Evolutionary conservation across 352 stramenopile species (phyloP).

Genomic region (Pythium dissimile): DNA sequence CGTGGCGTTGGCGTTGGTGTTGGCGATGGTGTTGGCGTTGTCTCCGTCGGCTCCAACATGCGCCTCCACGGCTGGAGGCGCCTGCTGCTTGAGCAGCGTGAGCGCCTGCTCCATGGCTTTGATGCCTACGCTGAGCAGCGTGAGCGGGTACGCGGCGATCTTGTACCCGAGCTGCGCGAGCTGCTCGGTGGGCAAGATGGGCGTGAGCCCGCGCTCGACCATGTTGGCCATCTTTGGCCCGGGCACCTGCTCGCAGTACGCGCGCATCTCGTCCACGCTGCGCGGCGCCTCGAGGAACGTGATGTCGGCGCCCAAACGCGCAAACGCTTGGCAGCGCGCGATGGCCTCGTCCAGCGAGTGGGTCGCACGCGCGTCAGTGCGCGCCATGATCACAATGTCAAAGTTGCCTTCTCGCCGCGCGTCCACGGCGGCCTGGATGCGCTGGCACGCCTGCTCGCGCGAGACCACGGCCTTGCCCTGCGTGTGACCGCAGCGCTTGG

Average conservation of each 20-base stretch:
- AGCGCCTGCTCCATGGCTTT: constrained; percentile 91
- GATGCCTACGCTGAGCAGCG: constrained; percentile 91
- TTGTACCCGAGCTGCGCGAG: constrained; percentile 93
- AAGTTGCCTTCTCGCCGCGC: constrained; percentile 79
- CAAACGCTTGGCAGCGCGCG: constrained; percentile 89
- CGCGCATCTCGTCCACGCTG: constrained; percentile 89
- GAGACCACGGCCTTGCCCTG: constrained; percentile 87
- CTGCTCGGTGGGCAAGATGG: constrained; percentile 81
- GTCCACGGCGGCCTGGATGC: constrained; percentile 89
- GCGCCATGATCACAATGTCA: constrained; percentile 92
- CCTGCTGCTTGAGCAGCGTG: constrained; percentile 70
- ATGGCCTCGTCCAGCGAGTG: constrained; percentile 92
- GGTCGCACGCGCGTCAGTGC: constrained; percentile 90
- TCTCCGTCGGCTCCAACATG: too few relatives aligned
- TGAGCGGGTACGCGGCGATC: constrained; percentile 93
- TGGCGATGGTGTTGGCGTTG: too few relatives aligned
- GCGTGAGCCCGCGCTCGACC: constrained; percentile 93
- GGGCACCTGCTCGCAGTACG: constrained; percentile 87
- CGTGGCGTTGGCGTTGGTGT: constrained; percentile 30
- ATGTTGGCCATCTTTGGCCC: constrained; percentile 95
- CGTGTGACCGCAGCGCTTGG: constrained; percentile 93
- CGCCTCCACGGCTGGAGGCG: background rate
- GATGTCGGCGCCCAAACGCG: constrained; percentile 90
- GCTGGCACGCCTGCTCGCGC: constrained; percentile 81
- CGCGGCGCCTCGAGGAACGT: constrained; percentile 94